phyloP scores from a whole-genome alignment of 164 flowering plant species.

The Sextonia rubra region DNA sequence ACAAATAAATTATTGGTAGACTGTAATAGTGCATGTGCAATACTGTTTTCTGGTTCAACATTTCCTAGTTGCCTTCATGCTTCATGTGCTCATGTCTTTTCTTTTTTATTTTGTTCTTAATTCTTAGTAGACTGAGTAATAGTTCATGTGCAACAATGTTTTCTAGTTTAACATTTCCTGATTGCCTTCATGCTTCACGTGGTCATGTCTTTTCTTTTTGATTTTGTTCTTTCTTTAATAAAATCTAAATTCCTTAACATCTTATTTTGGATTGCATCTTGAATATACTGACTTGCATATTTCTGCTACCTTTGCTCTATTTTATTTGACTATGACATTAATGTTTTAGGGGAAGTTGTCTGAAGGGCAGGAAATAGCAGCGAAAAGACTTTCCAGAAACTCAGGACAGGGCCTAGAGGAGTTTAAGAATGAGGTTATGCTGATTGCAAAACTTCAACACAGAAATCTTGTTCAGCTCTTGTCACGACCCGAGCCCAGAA shows the following conservation, averaged over 20 bases:
- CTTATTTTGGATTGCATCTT: not conserved
- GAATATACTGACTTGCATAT: not conserved
- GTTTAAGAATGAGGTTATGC: conserved; percentile 59
- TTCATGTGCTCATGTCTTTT: too few relatives aligned
- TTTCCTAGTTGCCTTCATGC: too few relatives aligned
- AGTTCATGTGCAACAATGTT: not conserved
- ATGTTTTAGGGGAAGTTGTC: conserved; percentile 44
- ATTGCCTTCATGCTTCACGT: too few relatives aligned
- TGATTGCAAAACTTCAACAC: conserved; percentile 71
- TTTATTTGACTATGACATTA: too few relatives aligned
- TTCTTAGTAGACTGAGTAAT: not conserved
- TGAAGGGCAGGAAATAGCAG: conserved; percentile 54
- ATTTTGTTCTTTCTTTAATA: not conserved
- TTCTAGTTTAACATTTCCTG: too few relatives aligned
- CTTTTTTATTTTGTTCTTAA: too few relatives aligned
- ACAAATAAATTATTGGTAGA: too few relatives aligned
- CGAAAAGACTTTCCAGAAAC: conserved; percentile 62
- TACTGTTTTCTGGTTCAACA: too few relatives aligned
- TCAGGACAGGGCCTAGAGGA: conserved; percentile 78
- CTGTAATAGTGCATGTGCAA: too few relatives aligned
- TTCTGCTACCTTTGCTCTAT: too few relatives aligned
- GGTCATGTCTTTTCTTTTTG: not conserved
- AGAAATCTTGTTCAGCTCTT: conserved; percentile 64
- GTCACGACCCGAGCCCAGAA: too few relatives aligned
- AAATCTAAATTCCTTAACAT: too few relatives aligned